Evolutionary conservation across 1,284 basidiomycete genomes (phyloP).

Genomic region (Ganoderma lingzhi): DNA sequence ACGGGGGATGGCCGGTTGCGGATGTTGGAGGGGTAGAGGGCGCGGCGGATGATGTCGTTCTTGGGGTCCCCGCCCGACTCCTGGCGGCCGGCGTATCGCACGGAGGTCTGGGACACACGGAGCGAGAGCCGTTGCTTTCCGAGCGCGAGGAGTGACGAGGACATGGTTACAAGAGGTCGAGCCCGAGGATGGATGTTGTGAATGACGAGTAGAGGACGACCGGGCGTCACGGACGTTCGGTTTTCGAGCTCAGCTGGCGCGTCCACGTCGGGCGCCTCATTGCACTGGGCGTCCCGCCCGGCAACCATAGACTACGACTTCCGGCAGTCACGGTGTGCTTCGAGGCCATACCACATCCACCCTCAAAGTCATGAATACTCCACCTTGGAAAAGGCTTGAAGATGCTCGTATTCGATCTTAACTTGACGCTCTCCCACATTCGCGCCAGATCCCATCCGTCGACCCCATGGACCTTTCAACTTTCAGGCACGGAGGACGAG

Average conservation of each 20-base stretch:
- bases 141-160: slow-evolving; percentile 35
- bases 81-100: slow-evolving; percentile 46
- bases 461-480: neutral
- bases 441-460: neutral
- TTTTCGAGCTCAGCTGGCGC: slow-evolving; percentile 20
- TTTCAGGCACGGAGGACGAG: neutral
- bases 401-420: neutral
- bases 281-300: neutral
- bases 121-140: slow-evolving; percentile 40
- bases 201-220: neutral
- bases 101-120: slow-evolving; percentile 44
- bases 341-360: neutral
- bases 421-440: neutral
- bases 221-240: neutral
- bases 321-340: neutral
- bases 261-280: slow-evolving; percentile 9
- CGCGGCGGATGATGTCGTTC: slow-evolving; percentile 77
- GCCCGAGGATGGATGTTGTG: slow-evolving; percentile 5
- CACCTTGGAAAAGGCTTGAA: neutral
- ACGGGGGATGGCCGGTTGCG: slow-evolving; percentile 76
- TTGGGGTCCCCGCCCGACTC: slow-evolving; percentile 59
- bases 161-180: slow-evolving; percentile 31
- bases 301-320: neutral
- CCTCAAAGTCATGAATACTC: neutral
- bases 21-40: slow-evolving; percentile 82